Percentiles rank a stretch among this genome's conserved stretches.
Evolutionary conservation across 2,329 filamentous ascomycete genomes (phyloP).

Genomic region (Corinectria fuckeliana): DNA sequence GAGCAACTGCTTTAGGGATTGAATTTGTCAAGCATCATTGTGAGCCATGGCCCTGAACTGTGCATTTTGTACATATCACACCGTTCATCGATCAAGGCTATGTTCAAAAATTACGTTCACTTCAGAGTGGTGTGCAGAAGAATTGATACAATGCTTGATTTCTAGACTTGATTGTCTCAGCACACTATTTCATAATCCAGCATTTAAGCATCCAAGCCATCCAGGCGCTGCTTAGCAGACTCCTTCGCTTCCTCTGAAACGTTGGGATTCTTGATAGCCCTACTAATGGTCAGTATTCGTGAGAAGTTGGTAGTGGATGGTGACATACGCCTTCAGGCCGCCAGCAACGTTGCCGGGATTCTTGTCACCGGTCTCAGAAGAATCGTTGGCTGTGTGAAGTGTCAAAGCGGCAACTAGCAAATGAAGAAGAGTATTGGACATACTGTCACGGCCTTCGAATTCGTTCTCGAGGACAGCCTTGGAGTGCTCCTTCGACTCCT

Average conservation of each 20-base stretch:
- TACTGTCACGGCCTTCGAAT: slow-evolving; percentile 51
- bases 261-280: slow-evolving; percentile 62
- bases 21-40: too few relatives aligned
- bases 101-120: not conserved
- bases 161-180: not conserved
- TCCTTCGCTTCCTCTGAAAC: slow-evolving; percentile 63
- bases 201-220: slow-evolving; percentile 32
- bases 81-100: not conserved
- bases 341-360: slow-evolving; percentile 61
- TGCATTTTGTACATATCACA: not conserved
- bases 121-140: not conserved
- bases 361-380: slow-evolving; percentile 48
- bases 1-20: slow-evolving; percentile 14
- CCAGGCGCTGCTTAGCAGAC: slow-evolving; percentile 58
- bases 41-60: too few relatives aligned
- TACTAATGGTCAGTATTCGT: slow-evolving; percentile 34
- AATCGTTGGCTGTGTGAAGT: slow-evolving; percentile 26
- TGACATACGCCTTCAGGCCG: slow-evolving; percentile 57
- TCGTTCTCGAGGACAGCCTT: slow-evolving; percentile 58
- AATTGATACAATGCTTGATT: not conserved
- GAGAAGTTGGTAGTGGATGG: too few relatives aligned
- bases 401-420: too few relatives aligned
- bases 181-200: not conserved
- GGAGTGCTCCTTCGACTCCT: slow-evolving; percentile 63
- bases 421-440: not conserved